These are phyloP conservation scores for Colletotrichum coccodes DNA, from an alignment of 2,329 filamentous ascomycete species.

Conservation along the genomic window DNA sequence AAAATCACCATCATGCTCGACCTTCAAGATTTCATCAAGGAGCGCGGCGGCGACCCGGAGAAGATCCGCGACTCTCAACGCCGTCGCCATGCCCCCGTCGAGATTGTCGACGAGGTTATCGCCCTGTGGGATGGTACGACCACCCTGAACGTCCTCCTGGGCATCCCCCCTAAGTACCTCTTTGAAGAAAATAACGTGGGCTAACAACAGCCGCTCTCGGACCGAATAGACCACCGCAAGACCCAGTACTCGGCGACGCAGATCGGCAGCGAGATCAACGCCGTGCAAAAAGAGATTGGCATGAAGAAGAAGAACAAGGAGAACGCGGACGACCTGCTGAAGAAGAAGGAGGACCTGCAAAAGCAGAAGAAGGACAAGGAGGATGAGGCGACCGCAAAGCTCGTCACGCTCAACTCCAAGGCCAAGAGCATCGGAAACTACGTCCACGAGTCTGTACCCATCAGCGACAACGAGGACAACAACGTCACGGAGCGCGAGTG, in stretches of 20 bases:
- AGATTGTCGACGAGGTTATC: conserved; percentile 91
- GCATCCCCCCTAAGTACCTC: conserved; percentile 68
- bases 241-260: conserved; percentile 82
- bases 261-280: conserved; percentile 86
- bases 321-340: conserved; percentile 81
- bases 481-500: conserved; percentile 82
- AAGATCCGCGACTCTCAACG: conserved; percentile 93
- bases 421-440: conserved; percentile 88
- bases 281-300: conserved; percentile 88
- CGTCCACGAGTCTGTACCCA: conserved; percentile 87
- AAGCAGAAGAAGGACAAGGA: conserved; percentile 85
- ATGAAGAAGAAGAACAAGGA: conserved; percentile 96
- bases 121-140: conserved; percentile 66
- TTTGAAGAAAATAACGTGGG: neutral
- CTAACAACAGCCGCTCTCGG: neutral
- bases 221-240: conserved; percentile 45
- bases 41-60: conserved; percentile 91
- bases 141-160: conserved; percentile 52
- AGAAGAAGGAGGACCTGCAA: conserved; percentile 81
- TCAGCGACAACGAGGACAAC: conserved; percentile 86
- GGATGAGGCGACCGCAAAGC: conserved; percentile 78
- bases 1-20: conserved; percentile 69
- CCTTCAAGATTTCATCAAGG: conserved; percentile 81
- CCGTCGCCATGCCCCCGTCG: conserved; percentile 81
- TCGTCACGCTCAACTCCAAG: conserved; percentile 72